A percentile compares a stretch with the other conserved stretches of the same genome.
phyloP scores from a whole-genome alignment of 768 basidiomycete species.

The Imleria badia region DNA sequence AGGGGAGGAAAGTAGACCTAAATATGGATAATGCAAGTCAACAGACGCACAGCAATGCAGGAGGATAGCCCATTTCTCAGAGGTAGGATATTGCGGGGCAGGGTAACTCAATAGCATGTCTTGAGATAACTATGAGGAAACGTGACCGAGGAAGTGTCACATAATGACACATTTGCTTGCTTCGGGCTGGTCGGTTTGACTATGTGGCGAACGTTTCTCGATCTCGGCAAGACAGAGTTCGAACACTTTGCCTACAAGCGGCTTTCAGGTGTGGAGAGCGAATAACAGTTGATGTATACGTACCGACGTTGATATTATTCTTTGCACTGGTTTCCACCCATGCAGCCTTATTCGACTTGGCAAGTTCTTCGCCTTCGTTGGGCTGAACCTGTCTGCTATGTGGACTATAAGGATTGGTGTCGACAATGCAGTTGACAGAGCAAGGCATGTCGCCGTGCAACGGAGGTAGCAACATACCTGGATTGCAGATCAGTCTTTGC shows the following conservation, averaged over 20 bases:
- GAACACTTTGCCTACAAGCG: slow-evolving; percentile 67
- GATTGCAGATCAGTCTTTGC: slow-evolving; percentile 83
- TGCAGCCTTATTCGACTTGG: slow-evolving; percentile 67
- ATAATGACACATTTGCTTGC: slow-evolving; percentile 52
- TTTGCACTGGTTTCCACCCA: slow-evolving; percentile 91
- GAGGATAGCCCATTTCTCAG: slow-evolving; percentile 18
- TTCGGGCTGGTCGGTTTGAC: slow-evolving; percentile 42
- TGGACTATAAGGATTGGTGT: slow-evolving; percentile 32
- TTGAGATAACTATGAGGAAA: slow-evolving; percentile 17
- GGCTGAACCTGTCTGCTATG: slow-evolving; percentile 69
- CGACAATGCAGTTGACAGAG: slow-evolving; percentile 11
- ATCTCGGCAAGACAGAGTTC: slow-evolving; percentile 83
- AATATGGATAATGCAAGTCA: slow-evolving; percentile 38
- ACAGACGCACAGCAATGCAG: slow-evolving; percentile 32
- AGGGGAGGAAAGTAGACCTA: slow-evolving; percentile 23
- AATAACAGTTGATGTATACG: slow-evolving; percentile 35
- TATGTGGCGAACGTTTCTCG: slow-evolving; percentile 67
- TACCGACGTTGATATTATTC: slow-evolving; percentile 83
- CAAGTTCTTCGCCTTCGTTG: slow-evolving; percentile 74
- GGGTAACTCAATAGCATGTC: slow-evolving; percentile 33
- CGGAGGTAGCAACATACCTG: slow-evolving; percentile 50
- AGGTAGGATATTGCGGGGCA: slow-evolving; percentile 31
- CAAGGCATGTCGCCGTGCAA: slow-evolving; percentile 9
- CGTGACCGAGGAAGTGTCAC: slow-evolving; percentile 36
- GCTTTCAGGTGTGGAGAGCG: background rate